Percentiles rank a stretch among this genome's conserved stretches.
These are phyloP conservation scores for Penicillium ochrochloron DNA, from an alignment of 495 filamentous ascomycete genomes.

Conservation along the genomic window DNA sequence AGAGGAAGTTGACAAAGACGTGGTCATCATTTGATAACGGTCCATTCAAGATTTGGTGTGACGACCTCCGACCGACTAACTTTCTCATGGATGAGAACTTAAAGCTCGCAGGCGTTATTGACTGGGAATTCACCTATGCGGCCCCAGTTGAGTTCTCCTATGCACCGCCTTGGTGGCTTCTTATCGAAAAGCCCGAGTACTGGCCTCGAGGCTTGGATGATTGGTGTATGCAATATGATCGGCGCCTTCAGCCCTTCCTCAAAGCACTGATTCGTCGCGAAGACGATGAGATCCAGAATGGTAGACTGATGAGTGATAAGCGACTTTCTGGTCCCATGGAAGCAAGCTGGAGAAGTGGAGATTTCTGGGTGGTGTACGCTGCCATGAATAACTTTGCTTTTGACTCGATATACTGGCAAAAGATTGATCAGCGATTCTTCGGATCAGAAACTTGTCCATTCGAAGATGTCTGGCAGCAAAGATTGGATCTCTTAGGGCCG, in stretches of 20 bases:
- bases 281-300: slow-evolving; percentile 6
- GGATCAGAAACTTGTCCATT: too few relatives aligned
- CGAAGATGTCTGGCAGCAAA: slow-evolving; percentile 18
- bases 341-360: too few relatives aligned
- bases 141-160: slow-evolving; percentile 9
- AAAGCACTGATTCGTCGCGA: slow-evolving; percentile 21
- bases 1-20: background rate
- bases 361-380: too few relatives aligned
- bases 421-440: too few relatives aligned
- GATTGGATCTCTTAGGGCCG: slow-evolving; percentile 11
- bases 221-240: slow-evolving; percentile 27
- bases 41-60: slow-evolving; percentile 5
- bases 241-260: slow-evolving; percentile 24
- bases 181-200: slow-evolving; percentile 13
- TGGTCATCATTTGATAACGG: background rate
- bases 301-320: background rate
- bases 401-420: too few relatives aligned
- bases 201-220: slow-evolving; percentile 25
- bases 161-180: slow-evolving; percentile 15
- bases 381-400: slow-evolving; percentile 4
- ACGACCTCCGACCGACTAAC: slow-evolving; percentile 6
- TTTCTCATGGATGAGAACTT: background rate
- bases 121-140: background rate
- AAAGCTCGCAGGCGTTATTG: background rate
- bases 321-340: background rate